Conservation (phyloP, 768 basidiomycete species). For the Tricholoma terreum region DNA sequence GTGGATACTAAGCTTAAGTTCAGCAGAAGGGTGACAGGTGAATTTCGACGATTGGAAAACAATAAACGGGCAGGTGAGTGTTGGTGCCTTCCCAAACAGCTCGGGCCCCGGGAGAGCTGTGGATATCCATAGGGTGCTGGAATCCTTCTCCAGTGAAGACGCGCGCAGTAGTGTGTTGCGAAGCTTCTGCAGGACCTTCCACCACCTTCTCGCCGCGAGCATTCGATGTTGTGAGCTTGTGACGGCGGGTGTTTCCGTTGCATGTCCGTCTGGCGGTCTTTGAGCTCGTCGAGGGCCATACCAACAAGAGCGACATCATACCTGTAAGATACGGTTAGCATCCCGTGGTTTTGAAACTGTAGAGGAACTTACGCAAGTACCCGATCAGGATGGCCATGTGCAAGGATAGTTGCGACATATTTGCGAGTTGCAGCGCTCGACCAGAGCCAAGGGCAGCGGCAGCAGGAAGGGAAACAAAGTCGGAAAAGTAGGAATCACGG, state of each 20-base stretch:
- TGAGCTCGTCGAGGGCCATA: conserved; percentile 90
- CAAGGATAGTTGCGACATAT: conserved; percentile 90
- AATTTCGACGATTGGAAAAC: conserved; percentile 98
- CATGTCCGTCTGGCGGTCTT: conserved; percentile 88
- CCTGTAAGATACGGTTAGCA: conserved; percentile 34
- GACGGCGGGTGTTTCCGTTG: conserved; percentile 88
- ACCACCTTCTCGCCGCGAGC: conserved; percentile 87
- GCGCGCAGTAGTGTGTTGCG: conserved; percentile 88
- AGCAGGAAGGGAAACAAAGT: conserved; percentile 87
- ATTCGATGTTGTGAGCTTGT: conserved; percentile 80
- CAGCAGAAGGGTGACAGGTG: too few species aligned
- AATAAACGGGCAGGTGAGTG: conserved; percentile 90
- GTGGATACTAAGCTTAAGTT: too few species aligned
- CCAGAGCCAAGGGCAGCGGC: conserved; percentile 98
- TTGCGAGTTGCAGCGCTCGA: conserved; percentile 91
- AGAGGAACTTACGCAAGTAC: conserved; percentile 69
- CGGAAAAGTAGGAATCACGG: conserved; percentile 97
- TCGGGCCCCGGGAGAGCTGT: conserved; percentile 91
- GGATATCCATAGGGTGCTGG: conserved; percentile 97
- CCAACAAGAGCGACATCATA: conserved; percentile 94
- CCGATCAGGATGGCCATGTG: conserved; percentile 88
- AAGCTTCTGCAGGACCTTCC: conserved; percentile 88
- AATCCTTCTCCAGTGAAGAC: conserved; percentile 99
- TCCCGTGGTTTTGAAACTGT: conserved; percentile 1
- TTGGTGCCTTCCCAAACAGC: conserved; percentile 98